phyloP scores from a whole-genome alignment of 2,329 filamentous ascomycete genomes.

The Sporothrix schenckii region DNA sequence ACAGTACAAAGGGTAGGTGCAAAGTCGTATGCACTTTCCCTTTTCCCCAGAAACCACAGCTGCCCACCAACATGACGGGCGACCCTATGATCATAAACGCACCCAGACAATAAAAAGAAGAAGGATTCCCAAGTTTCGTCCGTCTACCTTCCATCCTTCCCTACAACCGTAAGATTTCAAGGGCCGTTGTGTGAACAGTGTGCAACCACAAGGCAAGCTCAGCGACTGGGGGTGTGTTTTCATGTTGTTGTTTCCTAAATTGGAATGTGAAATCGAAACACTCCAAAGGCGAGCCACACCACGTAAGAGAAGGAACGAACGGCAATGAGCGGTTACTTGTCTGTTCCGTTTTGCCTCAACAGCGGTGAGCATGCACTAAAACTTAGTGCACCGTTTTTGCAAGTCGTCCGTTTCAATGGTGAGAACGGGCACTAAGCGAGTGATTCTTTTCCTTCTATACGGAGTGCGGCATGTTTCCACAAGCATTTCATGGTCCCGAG shows the following conservation, averaged over 20 bases:
- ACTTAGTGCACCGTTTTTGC: neutral
- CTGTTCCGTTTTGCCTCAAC: slow-evolving; percentile 23
- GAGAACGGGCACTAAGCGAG: neutral
- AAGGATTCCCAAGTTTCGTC: neutral
- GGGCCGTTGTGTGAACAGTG: slow-evolving; percentile 20
- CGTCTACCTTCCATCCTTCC: neutral
- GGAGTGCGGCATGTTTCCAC: neutral
- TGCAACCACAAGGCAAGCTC: neutral
- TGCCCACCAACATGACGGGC: neutral
- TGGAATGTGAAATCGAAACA: slow-evolving; percentile 23
- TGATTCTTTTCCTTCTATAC: slow-evolving; percentile 5
- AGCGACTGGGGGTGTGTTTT: too few species aligned
- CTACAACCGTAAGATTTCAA: neutral
- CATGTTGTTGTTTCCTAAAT: neutral
- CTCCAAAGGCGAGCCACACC: neutral
- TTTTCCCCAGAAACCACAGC: neutral
- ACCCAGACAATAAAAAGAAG: neutral
- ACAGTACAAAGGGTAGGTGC: neutral
- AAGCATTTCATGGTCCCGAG: slow-evolving; percentile 8
- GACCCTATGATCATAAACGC: slow-evolving; percentile 5
- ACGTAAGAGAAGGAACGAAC: neutral
- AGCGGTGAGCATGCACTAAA: slow-evolving; percentile 9
- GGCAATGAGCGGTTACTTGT: neutral
- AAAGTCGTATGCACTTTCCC: neutral
- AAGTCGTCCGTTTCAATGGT: neutral